Evolutionary conservation across 345 rosid species (phyloP).

Genomic region (Salix exigua): DNA sequence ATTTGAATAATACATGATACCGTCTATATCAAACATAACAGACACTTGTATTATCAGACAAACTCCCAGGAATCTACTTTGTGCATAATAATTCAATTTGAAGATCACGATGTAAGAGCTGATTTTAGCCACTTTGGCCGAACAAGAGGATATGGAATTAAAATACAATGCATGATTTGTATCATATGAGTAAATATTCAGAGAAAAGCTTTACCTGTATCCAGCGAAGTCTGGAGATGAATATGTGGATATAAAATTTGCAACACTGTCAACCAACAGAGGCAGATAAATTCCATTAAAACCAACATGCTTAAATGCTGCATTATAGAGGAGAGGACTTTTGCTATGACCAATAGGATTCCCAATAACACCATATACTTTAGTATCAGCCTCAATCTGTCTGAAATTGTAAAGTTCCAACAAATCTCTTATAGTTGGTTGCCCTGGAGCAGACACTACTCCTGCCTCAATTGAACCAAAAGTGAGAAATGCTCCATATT

Average conservation of each 20-base stretch:
- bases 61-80: not conserved
- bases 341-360: slow-evolving; percentile 67
- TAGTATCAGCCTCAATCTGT: slow-evolving; percentile 50
- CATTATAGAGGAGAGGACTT: slow-evolving; percentile 54
- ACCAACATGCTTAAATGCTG: slow-evolving; percentile 44
- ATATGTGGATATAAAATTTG: slow-evolving; percentile 40
- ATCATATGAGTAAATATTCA: not conserved
- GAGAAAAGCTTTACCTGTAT: slow-evolving; percentile 42
- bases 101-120: not conserved
- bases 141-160: not conserved
- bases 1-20: not conserved
- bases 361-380: slow-evolving; percentile 63
- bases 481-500: slow-evolving; percentile 58
- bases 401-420: slow-evolving; percentile 50
- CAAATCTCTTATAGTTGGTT: slow-evolving; percentile 49
- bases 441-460: slow-evolving; percentile 53
- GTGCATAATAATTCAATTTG: not conserved
- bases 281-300: slow-evolving; percentile 59
- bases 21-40: not conserved
- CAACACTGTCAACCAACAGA: slow-evolving; percentile 48
- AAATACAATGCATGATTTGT: not conserved
- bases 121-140: not conserved
- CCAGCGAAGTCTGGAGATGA: slow-evolving; percentile 53
- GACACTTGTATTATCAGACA: not conserved
- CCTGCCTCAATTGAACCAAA: slow-evolving; percentile 53